A percentile compares a stretch with the other conserved stretches of the same genome.
These are phyloP conservation scores for Phanerodontia chrysosporium DNA, from an alignment of 768 basidiomycete genomes.

Conservation along the genomic window DNA sequence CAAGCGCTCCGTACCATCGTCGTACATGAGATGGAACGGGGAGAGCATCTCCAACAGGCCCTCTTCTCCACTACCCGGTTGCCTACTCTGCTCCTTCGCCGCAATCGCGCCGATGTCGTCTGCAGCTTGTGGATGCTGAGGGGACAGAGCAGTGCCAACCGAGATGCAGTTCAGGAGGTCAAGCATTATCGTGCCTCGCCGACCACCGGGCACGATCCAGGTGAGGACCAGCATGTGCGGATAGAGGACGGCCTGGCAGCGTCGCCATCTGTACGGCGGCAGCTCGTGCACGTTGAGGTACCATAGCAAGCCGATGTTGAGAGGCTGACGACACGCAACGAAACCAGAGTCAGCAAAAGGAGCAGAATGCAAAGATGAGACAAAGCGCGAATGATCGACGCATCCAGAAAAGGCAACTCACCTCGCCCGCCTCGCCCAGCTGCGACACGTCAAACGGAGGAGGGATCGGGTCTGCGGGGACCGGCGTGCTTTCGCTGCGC, in stretches of 20 bases:
- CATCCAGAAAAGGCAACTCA: slow-evolving; percentile 24
- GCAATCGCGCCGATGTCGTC: slow-evolving; percentile 89
- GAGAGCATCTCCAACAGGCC: slow-evolving; percentile 71
- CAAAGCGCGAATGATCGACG: background rate
- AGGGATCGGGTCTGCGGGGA: slow-evolving; percentile 31
- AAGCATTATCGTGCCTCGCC: slow-evolving; percentile 79
- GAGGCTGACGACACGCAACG: too few species aligned
- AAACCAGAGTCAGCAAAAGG: background rate
- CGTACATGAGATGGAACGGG: slow-evolving; percentile 88
- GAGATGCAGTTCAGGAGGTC: slow-evolving; percentile 85
- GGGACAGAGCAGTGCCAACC: slow-evolving; percentile 79
- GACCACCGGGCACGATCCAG: slow-evolving; percentile 82
- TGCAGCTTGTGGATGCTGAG: slow-evolving; percentile 71
- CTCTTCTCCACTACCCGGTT: slow-evolving; percentile 21
- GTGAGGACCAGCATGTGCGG: slow-evolving; percentile 82
- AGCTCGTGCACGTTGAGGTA: slow-evolving; percentile 89
- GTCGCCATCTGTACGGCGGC: slow-evolving; percentile 75
- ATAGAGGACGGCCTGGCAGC: slow-evolving; percentile 78
- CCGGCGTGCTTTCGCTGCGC: slow-evolving; percentile 26
- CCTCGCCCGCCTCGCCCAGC: slow-evolving; percentile 43
- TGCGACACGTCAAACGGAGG: slow-evolving; percentile 46
- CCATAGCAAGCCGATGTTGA: slow-evolving; percentile 83
- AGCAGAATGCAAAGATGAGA: background rate
- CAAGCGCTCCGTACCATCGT: slow-evolving; percentile 83
- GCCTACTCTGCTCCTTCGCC: slow-evolving; percentile 53